phyloP scores from a whole-genome alignment of 208 protist species.

The Blechomonas ayalai region DNA sequence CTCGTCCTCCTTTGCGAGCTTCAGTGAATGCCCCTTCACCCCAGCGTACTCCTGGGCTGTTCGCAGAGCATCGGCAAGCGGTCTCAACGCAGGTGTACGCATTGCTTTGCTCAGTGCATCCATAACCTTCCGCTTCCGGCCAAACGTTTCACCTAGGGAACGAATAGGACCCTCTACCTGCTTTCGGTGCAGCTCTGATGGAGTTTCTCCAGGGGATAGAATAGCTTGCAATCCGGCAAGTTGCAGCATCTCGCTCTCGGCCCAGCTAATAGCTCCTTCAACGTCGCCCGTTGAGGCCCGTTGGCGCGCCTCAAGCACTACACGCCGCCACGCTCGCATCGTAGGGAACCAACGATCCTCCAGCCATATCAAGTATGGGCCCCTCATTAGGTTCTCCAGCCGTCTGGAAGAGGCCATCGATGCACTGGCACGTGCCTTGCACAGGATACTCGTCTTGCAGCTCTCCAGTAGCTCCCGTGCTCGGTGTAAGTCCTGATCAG shows the following conservation, averaged over 20 bases:
- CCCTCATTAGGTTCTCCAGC: slow-evolving; percentile 10
- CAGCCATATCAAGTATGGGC: slow-evolving; percentile 57
- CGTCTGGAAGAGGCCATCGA: neutral
- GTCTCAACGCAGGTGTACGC: neutral
- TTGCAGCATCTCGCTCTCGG: slow-evolving; percentile 25
- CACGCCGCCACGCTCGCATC: slow-evolving; percentile 43
- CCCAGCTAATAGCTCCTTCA: slow-evolving; percentile 21
- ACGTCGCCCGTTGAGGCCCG: slow-evolving; percentile 22
- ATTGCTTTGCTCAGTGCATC: slow-evolving; percentile 25
- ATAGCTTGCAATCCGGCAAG: slow-evolving; percentile 51
- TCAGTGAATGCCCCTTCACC: slow-evolving; percentile 6
- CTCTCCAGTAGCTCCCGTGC: slow-evolving; percentile 23
- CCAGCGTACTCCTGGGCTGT: slow-evolving; percentile 10
- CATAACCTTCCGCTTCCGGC: slow-evolving; percentile 16
- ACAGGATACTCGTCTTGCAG: slow-evolving; percentile 13
- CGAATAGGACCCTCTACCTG: slow-evolving; percentile 40
- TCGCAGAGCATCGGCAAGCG: slow-evolving; percentile 13
- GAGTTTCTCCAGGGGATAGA: slow-evolving; percentile 43
- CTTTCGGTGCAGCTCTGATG: slow-evolving; percentile 29
- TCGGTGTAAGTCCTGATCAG: slow-evolving; percentile 20
- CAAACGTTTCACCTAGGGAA: slow-evolving; percentile 17
- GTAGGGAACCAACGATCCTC: slow-evolving; percentile 61
- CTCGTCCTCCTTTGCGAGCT: slow-evolving; percentile 10
- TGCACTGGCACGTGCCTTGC: neutral
- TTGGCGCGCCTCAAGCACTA: slow-evolving; percentile 23